Evolutionary conservation across 1,139 yeast genomes (phyloP).

Genomic region (Magnusiomyces magnusii): DNA sequence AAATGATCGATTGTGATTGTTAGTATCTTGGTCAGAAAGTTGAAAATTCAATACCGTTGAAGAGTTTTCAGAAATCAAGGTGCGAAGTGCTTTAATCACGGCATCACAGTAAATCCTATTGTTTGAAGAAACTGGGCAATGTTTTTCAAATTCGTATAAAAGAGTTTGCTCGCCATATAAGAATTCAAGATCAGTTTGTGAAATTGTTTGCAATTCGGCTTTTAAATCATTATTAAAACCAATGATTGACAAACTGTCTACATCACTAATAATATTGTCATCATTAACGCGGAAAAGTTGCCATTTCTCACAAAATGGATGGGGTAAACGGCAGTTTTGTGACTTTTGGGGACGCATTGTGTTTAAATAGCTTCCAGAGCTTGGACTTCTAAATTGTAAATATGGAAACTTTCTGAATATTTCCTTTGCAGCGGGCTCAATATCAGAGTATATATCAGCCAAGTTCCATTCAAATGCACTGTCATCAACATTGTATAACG

Average conservation of each 20-base stretch:
- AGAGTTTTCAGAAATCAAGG: conserved; percentile 11
- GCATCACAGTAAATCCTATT: conserved; percentile 10
- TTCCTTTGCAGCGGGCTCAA: conserved; percentile 33
- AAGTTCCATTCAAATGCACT: conserved; percentile 31
- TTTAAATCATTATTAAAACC: conserved; percentile 5
- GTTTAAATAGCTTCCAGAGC: conserved; percentile 17
- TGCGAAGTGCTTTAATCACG: conserved; percentile 9
- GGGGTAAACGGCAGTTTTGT: conserved; percentile 23
- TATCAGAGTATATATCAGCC: conserved; percentile 30
- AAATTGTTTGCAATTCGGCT: background rate
- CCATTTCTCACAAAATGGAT: conserved; percentile 31
- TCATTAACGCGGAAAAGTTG: conserved; percentile 31
- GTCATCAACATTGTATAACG: conserved; percentile 17
- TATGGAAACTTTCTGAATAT: conserved; percentile 26
- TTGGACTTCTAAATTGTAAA: conserved; percentile 19
- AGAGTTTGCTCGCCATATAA: background rate
- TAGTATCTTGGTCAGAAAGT: background rate
- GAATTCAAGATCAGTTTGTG: background rate
- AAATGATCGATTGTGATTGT: background rate
- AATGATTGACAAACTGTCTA: conserved; percentile 16
- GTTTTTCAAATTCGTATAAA: conserved; percentile 10
- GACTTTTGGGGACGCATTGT: conserved; percentile 23
- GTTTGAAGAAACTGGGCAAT: conserved; percentile 9
- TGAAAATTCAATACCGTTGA: conserved; percentile 1
- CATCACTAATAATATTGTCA: conserved; percentile 27